Evolutionary conservation across 2,329 filamentous ascomycete species (phyloP), one percentile per base, ranked within the genome.

Genomic region (Diaporthe ampelina): DNA sequence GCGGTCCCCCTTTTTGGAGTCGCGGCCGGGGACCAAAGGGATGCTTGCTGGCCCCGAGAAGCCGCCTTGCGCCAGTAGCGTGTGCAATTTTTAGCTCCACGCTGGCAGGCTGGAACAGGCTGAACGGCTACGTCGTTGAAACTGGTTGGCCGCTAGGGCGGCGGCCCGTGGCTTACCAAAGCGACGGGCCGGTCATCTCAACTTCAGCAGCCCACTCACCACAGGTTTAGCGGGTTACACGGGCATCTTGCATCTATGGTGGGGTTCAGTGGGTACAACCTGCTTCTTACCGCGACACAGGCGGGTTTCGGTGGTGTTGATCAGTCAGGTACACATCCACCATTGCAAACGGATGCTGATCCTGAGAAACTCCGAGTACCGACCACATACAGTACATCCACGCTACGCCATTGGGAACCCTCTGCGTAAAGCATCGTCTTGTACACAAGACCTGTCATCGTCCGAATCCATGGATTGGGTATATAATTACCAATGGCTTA

Each of bases 111-210:
- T 32, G 29, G 29, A 32, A 32, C 29, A 32, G 29, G 29, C 29
- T 32, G 29, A 32, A 32, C 29, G 29, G 37, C 37, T 40, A 40
- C 37, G 37, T 67, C 43, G 43, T 24, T 35, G 61, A 67, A 67
- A 67, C 61, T 21, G 61, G 61, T 45, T 67, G 61, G 45, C 61
- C 61, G 45, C 61, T 67, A 67, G 61, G 50, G 45, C 61, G 11
- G 61, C 63, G 63, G 63, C 63, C 63, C 63, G 45, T 52, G 63
- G 63, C 63, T 67, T 67, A 67, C 63, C 63, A 67, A 67, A 67
- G 45, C 45, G 29, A 67, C 63, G 63, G 63, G 63, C 63, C 63
- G 63, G 45, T 4, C 63, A 50, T 50, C 10, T n/a, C 13, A n/a
- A 59, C 35, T 7, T 7, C 24, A 2, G 61, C 29, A 32, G 29